Percentiles rank a stretch among this genome's conserved stretches.
phyloP scores from a whole-genome alignment of 352 stramenopile genomes.

The Peronospora destructor region DNA sequence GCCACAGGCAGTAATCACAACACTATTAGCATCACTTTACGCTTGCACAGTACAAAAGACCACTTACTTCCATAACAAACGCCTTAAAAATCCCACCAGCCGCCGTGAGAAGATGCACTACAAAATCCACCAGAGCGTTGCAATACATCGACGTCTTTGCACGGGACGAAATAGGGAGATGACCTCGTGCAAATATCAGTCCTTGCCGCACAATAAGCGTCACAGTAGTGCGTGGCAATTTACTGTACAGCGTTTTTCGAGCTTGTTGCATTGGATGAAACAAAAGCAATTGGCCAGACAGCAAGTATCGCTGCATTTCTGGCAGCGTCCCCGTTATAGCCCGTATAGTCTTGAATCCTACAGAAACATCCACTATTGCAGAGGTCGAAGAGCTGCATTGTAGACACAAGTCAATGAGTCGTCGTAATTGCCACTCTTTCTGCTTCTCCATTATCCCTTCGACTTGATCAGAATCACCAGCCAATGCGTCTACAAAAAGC shows the following conservation, averaged over 20 bases:
- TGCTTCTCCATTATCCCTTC: constrained; percentile 11
- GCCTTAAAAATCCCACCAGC: constrained; percentile 17
- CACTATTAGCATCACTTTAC: neutral
- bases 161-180: constrained; percentile 15
- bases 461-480: constrained; percentile 14
- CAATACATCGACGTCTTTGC: constrained; percentile 19
- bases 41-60: neutral
- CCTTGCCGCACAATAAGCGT: constrained; percentile 22
- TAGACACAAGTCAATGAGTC: constrained; percentile 43
- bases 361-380: neutral
- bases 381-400: constrained; percentile 21
- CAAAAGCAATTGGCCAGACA: constrained; percentile 16
- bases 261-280: constrained; percentile 5
- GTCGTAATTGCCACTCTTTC: constrained; percentile 33
- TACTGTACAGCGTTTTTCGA: constrained; percentile 20
- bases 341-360: constrained; percentile 14
- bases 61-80: constrained; percentile 31
- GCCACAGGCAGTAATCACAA: neutral
- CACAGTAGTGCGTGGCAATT: constrained; percentile 24
- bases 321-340: constrained; percentile 17
- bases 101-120: constrained; percentile 19
- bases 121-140: constrained; percentile 26
- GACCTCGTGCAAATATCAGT: constrained; percentile 19
- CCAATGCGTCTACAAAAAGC: constrained; percentile 25
- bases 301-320: constrained; percentile 32